A percentile compares a stretch with the other conserved stretches of the same genome.
phyloP scores from a whole-genome alignment of 2,329 filamentous ascomycete species.

The Fusarium siculi region DNA sequence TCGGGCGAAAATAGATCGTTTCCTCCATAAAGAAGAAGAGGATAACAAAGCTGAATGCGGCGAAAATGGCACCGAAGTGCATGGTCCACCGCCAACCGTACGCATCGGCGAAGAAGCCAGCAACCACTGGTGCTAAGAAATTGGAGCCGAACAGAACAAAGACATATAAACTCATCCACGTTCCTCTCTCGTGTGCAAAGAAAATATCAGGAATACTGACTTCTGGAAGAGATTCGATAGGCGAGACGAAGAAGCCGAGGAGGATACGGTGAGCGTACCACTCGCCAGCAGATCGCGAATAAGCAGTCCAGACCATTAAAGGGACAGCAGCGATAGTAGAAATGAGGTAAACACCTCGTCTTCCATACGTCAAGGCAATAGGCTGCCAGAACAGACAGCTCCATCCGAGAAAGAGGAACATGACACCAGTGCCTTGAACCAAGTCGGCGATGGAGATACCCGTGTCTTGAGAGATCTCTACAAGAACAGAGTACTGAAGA shows the following conservation, averaged over 20 bases:
- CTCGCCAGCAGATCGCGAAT: not conserved
- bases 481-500: not conserved
- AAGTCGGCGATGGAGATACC: not conserved
- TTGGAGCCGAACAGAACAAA: not conserved
- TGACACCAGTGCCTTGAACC: not conserved
- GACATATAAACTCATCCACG: not conserved
- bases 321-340: not conserved
- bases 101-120: not conserved
- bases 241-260: not conserved
- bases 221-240: not conserved
- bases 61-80: not conserved
- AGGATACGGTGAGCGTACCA: conserved; percentile 1
- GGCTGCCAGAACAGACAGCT: conserved; percentile 3
- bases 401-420: conserved; percentile 6
- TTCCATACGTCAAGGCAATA: not conserved
- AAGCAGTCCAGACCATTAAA: not conserved
- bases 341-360: not conserved
- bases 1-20: not conserved
- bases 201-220: not conserved
- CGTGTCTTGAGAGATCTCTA: not conserved
- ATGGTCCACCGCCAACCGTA: not conserved
- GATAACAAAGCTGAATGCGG: not conserved
- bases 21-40: not conserved
- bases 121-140: not conserved
- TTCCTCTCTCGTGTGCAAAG: not conserved